A percentile compares a stretch with the other conserved stretches of the same genome.
Evolutionary conservation across 805 yeast species (phyloP).

Genomic region (Suhomyces canberraensis): DNA sequence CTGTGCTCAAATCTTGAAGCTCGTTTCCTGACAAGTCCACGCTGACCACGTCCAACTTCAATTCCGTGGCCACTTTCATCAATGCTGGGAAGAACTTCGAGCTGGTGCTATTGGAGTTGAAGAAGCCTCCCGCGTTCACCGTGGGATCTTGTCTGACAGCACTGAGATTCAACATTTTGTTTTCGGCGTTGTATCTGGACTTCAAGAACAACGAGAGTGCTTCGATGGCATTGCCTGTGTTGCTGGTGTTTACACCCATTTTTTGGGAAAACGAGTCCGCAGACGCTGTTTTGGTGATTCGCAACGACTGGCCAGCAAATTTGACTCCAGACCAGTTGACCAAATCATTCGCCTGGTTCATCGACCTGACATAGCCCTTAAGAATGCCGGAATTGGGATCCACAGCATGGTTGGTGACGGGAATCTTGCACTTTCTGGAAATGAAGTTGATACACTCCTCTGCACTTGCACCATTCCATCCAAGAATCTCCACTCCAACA

Average conservation of each 20-base stretch:
- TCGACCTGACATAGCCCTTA: slow-evolving; percentile 54
- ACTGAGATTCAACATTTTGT: slow-evolving; percentile 67
- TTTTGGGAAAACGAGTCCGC: slow-evolving; percentile 14
- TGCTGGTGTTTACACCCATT: slow-evolving; percentile 7
- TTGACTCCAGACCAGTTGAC: slow-evolving; percentile 68
- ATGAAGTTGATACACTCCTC: slow-evolving; percentile 69
- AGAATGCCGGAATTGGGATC: slow-evolving; percentile 50
- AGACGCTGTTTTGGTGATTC: slow-evolving; percentile 40
- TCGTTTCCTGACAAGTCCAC: slow-evolving; percentile 63
- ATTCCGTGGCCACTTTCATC: slow-evolving; percentile 69
- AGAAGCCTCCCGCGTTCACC: slow-evolving; percentile 59
- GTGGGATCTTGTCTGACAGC: slow-evolving; percentile 61
- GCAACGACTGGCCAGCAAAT: slow-evolving; percentile 72
- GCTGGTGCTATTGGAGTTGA: slow-evolving; percentile 56
- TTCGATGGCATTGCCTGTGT: slow-evolving; percentile 50
- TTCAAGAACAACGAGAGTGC: slow-evolving; percentile 57
- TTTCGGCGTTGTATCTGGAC: slow-evolving; percentile 62
- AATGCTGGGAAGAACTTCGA: slow-evolving; percentile 88
- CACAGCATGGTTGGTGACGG: slow-evolving; percentile 49
- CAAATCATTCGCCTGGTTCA: slow-evolving; percentile 57
- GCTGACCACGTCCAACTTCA: slow-evolving; percentile 59
- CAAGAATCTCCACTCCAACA: slow-evolving; percentile 59
- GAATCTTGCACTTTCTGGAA: slow-evolving; percentile 60
- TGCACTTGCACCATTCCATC: slow-evolving; percentile 79
- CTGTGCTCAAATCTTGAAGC: slow-evolving; percentile 54